Conservation (phyloP, 1,139 yeast species). For the Yamadazyma mexicana region DNA sequence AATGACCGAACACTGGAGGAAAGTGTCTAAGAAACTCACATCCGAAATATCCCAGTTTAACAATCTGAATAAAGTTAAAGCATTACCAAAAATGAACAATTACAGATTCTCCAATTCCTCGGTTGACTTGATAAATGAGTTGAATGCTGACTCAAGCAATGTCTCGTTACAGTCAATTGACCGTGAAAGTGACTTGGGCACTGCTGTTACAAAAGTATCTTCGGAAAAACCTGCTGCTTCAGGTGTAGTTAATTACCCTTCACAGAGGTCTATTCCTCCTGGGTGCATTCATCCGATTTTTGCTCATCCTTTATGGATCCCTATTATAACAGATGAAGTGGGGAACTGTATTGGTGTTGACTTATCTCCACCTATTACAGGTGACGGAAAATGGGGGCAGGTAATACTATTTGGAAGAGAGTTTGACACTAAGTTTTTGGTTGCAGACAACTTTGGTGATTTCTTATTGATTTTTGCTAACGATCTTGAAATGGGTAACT, state of each 20-base stretch:
- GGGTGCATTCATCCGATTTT: conserved; percentile 67
- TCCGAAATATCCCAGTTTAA: conserved; percentile 25
- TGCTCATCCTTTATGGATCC: conserved; percentile 91
- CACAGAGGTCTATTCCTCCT: conserved; percentile 75
- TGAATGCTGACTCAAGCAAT: conserved; percentile 8
- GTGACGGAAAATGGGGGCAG: conserved; percentile 72
- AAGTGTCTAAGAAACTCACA: conserved; percentile 52
- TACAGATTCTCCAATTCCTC: conserved; percentile 14
- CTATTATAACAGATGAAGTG: conserved; percentile 79
- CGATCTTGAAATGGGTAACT: conserved; percentile 77
- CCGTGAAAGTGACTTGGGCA: conserved; percentile 4
- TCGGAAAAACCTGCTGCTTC: not conserved
- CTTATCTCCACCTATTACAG: conserved; percentile 72
- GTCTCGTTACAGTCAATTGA: conserved; percentile 6
- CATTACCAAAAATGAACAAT: conserved; percentile 26
- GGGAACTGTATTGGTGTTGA: conserved; percentile 93
- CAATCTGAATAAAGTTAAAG: conserved; percentile 20
- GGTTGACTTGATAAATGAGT: conserved; percentile 11
- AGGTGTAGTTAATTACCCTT: conserved; percentile 34
- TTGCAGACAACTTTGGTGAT: conserved; percentile 85
- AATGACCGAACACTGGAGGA: conserved; percentile 68
- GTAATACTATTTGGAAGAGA: conserved; percentile 88
- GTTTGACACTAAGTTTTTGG: conserved; percentile 75
- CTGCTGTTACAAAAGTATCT: conserved; percentile 4
- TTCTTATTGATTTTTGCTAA: conserved; percentile 78